A percentile compares a stretch with the other conserved stretches of the same genome.
These are phyloP conservation scores for Serendipita vermifera DNA, from an alignment of 768 basidiomycete species.

Conservation along the genomic window DNA sequence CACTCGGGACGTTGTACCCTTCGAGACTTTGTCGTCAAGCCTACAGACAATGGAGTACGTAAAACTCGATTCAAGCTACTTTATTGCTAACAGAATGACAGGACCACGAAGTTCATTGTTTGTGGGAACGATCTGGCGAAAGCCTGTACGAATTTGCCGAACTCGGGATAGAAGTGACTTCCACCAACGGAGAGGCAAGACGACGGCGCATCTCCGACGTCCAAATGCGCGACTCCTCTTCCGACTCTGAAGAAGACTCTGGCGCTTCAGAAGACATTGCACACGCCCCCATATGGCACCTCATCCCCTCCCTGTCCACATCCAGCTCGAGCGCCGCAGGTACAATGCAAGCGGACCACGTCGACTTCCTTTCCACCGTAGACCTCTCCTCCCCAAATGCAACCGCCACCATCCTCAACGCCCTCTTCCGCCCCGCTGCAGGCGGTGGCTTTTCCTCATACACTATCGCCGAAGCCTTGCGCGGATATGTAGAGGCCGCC, in stretches of 20 bases:
- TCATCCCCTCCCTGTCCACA: not conserved
- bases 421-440: not conserved
- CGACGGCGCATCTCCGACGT: no score
- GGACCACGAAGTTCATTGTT: not conserved
- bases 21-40: not conserved
- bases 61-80: not conserved
- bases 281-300: no score
- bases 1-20: not conserved
- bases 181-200: no score
- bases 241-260: no score
- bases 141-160: constrained; percentile 1
- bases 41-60: not conserved
- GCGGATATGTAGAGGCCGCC: not conserved
- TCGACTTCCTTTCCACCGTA: not conserved
- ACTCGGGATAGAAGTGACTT: not conserved
- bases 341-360: not conserved
- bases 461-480: not conserved
- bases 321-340: not conserved
- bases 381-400: not conserved
- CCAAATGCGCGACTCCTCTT: not conserved
- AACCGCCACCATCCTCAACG: not conserved
- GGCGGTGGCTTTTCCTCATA: constrained; percentile 7
- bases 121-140: constrained; percentile 5
- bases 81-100: not conserved
- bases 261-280: no score